A percentile compares a stretch with the other conserved stretches of the same genome.
These are phyloP conservation scores for Carex cristatella DNA, from an alignment of 176 grass and related monocot species.

Conservation along the genomic window DNA sequence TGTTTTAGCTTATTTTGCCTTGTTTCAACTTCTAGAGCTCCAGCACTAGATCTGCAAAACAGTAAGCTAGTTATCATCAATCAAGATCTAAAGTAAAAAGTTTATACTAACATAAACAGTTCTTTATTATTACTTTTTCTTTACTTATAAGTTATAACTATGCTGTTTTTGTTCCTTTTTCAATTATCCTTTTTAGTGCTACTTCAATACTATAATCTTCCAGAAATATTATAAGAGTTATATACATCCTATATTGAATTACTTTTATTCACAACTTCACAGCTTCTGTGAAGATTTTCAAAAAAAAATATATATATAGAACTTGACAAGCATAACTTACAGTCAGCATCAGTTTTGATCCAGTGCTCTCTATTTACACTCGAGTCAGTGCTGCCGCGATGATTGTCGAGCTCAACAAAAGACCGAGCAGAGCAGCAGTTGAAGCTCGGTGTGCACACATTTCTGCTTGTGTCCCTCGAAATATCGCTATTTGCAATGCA, in stretches of 20 bases:
- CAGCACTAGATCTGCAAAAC: constrained; percentile 75
- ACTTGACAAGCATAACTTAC: constrained; percentile 38
- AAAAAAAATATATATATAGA: not conserved
- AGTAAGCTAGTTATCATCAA: not conserved
- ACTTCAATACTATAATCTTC: not conserved
- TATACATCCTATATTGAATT: not conserved
- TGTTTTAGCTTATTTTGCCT: not conserved
- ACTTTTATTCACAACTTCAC: not conserved
- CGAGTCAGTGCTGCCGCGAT: constrained; percentile 20
- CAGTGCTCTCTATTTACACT: constrained; percentile 67
- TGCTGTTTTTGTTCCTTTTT: not conserved
- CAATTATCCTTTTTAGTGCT: not conserved
- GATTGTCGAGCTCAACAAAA: constrained; percentile 16
- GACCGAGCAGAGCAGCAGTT: constrained; percentile 51
- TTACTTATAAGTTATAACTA: not conserved
- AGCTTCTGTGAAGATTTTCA: too few relatives aligned
- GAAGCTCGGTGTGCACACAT: constrained; percentile 35
- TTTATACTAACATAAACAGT: not conserved
- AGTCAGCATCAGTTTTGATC: constrained; percentile 97
- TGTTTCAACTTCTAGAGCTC: constrained; percentile 39
- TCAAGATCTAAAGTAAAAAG: not conserved
- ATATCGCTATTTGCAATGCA: not conserved
- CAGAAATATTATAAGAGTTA: not conserved
- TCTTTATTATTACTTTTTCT: not conserved
- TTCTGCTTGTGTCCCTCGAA: constrained; percentile 29